These are phyloP conservation scores for Solanum peruvianum DNA, from an alignment of 257 asterid species.

Conservation along the genomic window DNA sequence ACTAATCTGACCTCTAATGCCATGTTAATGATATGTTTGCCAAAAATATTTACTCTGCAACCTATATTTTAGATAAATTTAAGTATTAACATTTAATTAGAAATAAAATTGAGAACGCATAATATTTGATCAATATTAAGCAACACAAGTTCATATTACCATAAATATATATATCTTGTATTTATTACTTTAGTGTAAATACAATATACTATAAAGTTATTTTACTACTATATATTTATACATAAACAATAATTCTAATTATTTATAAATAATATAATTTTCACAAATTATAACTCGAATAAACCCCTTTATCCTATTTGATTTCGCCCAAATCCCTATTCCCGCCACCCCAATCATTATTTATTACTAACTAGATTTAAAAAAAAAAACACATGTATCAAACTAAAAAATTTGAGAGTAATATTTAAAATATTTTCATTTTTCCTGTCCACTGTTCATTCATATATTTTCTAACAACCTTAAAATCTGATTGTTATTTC, in stretches of 20 bases:
- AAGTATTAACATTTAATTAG: too few species aligned
- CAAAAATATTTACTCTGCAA: not conserved
- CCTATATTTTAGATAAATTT: not conserved
- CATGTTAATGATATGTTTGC: not conserved
- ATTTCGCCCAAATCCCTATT: accelerated
- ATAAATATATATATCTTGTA: too few species aligned
- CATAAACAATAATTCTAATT: not conserved
- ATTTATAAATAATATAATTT: too few species aligned
- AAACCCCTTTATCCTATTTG: accelerated
- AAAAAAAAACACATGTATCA: too few species aligned
- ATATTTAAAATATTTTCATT: not conserved
- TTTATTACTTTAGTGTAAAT: too few species aligned
- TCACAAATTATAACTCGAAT: accelerated
- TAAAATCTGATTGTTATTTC: not conserved
- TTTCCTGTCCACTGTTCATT: not conserved
- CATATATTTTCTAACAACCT: not conserved
- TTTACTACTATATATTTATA: too few species aligned
- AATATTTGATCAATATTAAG: not conserved
- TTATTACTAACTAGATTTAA: too few species aligned
- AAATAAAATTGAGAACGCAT: not conserved
- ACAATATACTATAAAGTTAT: not conserved
- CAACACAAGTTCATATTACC: not conserved
- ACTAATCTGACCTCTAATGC: not conserved
- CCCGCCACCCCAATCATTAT: not conserved
- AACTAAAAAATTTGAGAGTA: not conserved